phyloP scores from a whole-genome alignment of 129 eudicot genomes.

The Dittrichia graveolens region DNA sequence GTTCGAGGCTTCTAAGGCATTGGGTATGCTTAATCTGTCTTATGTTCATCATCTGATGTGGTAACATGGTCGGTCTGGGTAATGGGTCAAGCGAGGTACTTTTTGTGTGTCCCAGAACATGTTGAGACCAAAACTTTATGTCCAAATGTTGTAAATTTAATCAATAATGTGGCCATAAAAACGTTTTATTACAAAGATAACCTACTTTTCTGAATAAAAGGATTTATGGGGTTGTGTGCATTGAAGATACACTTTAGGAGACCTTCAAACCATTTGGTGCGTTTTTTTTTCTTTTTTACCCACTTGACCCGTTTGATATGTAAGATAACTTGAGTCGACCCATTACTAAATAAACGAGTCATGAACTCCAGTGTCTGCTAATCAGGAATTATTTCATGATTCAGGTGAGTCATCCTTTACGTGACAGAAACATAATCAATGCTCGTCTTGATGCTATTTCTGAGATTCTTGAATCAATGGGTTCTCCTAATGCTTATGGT shows the following conservation, averaged over 20 bases:
- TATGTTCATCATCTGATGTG: neutral
- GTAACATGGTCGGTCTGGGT: neutral
- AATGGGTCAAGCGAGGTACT: neutral
- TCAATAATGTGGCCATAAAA: neutral
- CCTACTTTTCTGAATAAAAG: neutral
- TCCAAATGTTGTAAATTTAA: neutral
- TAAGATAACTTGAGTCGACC: too few relatives aligned
- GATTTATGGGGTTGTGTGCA: neutral
- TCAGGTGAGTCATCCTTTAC: slow-evolving; percentile 91
- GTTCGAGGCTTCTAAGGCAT: slow-evolving; percentile 86
- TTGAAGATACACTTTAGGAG: neutral
- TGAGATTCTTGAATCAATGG: slow-evolving; percentile 83
- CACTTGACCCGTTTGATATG: neutral
- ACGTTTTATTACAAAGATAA: neutral
- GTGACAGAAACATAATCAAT: slow-evolving; percentile 66
- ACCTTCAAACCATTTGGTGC: neutral
- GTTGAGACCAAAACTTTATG: neutral
- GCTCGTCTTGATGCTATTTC: slow-evolving; percentile 91
- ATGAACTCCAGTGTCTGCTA: slow-evolving; percentile 1
- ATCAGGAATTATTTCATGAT: slow-evolving; percentile 20
- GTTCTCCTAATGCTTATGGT: slow-evolving; percentile 41
- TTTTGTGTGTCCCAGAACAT: neutral
- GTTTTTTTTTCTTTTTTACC: neutral
- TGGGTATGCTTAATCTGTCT: slow-evolving; percentile 59
- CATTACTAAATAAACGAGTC: too few relatives aligned